These are phyloP conservation scores for Lactarius deliciosus DNA, from an alignment of 768 basidiomycete genomes.

Conservation along the genomic window DNA sequence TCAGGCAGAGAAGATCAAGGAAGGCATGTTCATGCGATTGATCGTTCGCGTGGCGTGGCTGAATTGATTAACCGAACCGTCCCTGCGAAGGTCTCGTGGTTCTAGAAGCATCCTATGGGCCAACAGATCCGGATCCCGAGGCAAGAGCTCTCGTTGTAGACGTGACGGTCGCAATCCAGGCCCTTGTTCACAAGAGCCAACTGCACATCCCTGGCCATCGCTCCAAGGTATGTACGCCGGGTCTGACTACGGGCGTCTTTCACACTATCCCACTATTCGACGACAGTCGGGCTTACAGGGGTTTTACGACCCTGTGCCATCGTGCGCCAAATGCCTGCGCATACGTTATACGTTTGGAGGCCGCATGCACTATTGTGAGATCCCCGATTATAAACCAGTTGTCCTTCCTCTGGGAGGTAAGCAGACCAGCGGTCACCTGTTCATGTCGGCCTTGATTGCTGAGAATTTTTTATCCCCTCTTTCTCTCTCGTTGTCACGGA, in stretches of 20 bases:
- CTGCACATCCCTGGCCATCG: constrained; percentile 73
- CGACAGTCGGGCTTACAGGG: constrained; percentile 71
- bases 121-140: constrained; percentile 38
- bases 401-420: constrained; percentile 75
- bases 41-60: constrained; percentile 12
- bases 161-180: constrained; percentile 80
- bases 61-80: constrained; percentile 14
- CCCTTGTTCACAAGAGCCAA: constrained; percentile 75
- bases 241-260: constrained; percentile 19
- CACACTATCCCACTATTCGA: neutral
- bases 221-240: constrained; percentile 65
- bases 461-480: neutral
- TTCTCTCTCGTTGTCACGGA: constrained; percentile 21
- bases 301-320: constrained; percentile 84
- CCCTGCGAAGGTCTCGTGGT: constrained; percentile 65
- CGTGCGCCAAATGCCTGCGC: constrained; percentile 64
- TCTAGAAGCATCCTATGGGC: constrained; percentile 71
- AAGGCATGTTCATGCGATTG: constrained; percentile 48
- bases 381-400: constrained; percentile 64
- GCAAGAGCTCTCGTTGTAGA: constrained; percentile 56
- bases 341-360: constrained; percentile 78
- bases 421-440: constrained; percentile 34
- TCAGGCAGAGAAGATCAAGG: constrained; percentile 60
- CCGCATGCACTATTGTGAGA: constrained; percentile 72
- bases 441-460: constrained; percentile 9